Evolutionary conservation across 345 rosid genomes (phyloP), one percentile per base, ranked within the genome.

Genomic region (Streptanthus diversifolius): DNA sequence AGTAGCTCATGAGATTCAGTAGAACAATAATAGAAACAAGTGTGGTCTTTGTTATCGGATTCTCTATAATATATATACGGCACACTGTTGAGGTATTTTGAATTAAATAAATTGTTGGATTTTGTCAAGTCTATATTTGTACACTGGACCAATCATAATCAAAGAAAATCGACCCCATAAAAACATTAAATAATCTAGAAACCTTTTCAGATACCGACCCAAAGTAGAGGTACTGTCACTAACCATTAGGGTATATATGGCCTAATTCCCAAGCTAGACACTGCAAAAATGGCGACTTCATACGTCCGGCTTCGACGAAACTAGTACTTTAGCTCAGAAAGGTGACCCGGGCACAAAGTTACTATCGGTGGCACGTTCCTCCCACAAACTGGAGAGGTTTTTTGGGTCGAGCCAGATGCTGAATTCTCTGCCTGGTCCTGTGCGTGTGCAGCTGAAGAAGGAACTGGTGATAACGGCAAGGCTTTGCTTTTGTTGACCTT

Each of bases 381-480:
- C 54, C 88, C 83, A 70, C 91, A 85, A 52, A 83, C 87, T 4
- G 87, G 84, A 59, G 91, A 85, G 7, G 78, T 71, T 56, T 82
- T 83, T 71, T 79, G 82, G 22, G 75, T 53, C 39, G 80, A 68
- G 56, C 79, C 76, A 11, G 75, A 52, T 13, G 82, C 72, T 60
- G 80, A 53, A 69, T 74, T 83, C 33, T 81, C 85, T 5, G 39
- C 25, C 62, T 52, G 81, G 17, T 81, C 85, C 10, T 80, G 62
- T 53, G 72, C 37, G 25, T 74, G 75, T 58, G 27, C 39, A 4
- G 82, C 63, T 39, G 77, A 61, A 22, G 73, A 78, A 65, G 53
- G 15, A 69, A 45, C 36, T 29, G 71, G 65, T 69, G 75, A 70
- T 63, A 64, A 21, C 52, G 62, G 62, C 71, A 70, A 45, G 11